phyloP scores from a whole-genome alignment of 768 basidiomycete genomes.

The Phanerochaete carnosa region DNA sequence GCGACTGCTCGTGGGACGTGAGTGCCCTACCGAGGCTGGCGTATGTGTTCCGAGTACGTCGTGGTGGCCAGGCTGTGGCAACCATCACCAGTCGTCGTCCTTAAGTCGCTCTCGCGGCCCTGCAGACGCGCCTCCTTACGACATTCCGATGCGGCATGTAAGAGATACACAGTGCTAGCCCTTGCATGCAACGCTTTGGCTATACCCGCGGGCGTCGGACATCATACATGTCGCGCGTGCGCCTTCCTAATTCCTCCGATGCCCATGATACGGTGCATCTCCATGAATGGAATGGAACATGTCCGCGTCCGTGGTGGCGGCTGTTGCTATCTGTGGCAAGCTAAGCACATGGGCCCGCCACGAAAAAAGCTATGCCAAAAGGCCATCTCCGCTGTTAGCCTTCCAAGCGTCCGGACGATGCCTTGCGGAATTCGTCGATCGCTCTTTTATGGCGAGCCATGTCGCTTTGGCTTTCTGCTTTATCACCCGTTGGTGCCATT shows the following conservation, averaged over 20 bases:
- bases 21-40: background rate
- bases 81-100: background rate
- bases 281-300: background rate
- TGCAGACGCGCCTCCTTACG: background rate
- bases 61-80: background rate
- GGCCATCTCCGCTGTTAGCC: background rate
- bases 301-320: background rate
- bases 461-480: background rate
- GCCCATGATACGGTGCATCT: background rate
- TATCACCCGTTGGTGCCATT: background rate
- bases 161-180: background rate
- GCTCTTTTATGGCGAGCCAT: background rate
- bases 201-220: background rate
- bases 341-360: background rate
- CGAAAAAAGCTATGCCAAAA: background rate
- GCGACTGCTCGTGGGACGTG: background rate
- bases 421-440: background rate
- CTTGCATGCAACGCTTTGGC: background rate
- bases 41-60: background rate
- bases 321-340: background rate
- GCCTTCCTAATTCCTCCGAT: background rate
- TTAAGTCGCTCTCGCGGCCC: background rate
- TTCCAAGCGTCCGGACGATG: background rate
- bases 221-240: background rate
- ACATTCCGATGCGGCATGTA: background rate